These are phyloP conservation scores for Tilletia horrida DNA, from an alignment of 1,284 basidiomycete genomes.

Conservation along the genomic window DNA sequence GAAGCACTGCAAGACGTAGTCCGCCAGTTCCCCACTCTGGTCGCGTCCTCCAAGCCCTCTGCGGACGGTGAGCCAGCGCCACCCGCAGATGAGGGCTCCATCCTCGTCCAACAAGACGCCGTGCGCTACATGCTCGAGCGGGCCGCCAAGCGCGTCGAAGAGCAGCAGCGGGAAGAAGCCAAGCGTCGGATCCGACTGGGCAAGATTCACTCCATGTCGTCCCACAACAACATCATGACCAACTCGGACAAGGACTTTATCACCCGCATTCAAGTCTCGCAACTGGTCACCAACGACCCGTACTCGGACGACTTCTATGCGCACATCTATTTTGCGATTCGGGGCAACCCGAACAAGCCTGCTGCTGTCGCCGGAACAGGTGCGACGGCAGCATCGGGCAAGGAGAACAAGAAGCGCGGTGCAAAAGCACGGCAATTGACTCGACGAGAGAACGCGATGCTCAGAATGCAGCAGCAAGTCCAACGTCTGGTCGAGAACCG, in stretches of 20 bases:
- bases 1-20: slow-evolving; percentile 45
- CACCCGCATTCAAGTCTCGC: slow-evolving; percentile 96
- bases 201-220: slow-evolving; percentile 59
- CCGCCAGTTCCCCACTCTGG: slow-evolving; percentile 42
- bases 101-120: not conserved
- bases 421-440: slow-evolving; percentile 36
- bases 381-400: slow-evolving; percentile 19
- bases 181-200: slow-evolving; percentile 41
- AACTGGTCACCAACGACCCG: slow-evolving; percentile 80
- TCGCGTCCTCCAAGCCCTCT: slow-evolving; percentile 22
- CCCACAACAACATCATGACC: slow-evolving; percentile 97
- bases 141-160: slow-evolving; percentile 28
- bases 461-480: slow-evolving; percentile 93
- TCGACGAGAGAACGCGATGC: slow-evolving; percentile 81
- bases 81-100: slow-evolving; percentile 36
- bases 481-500: slow-evolving; percentile 92
- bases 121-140: slow-evolving; percentile 12
- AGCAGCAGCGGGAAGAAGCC: slow-evolving; percentile 36
- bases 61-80: slow-evolving; percentile 18
- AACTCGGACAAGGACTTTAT: slow-evolving; percentile 99
- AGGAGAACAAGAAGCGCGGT: slow-evolving; percentile 18
- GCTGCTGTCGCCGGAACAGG: slow-evolving; percentile 22
- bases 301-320: slow-evolving; percentile 98
- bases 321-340: slow-evolving; percentile 83
- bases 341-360: slow-evolving; percentile 61